These are phyloP conservation scores for Setaria italica DNA, from an alignment of 202 grass and related monocot genomes.

Conservation along the genomic window DNA sequence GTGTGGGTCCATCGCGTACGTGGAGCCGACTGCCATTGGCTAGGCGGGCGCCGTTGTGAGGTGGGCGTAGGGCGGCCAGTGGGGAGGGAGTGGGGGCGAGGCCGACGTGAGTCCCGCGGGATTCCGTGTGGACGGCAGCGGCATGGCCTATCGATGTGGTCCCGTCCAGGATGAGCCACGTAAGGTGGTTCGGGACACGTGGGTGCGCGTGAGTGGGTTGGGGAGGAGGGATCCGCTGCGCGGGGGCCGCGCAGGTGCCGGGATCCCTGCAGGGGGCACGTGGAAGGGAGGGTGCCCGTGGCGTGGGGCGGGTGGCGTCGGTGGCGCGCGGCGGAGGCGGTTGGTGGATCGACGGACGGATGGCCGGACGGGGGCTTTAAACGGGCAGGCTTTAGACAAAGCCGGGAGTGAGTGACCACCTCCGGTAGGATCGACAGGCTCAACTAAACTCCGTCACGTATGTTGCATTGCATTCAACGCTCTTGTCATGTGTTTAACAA, in stretches of 20 bases:
- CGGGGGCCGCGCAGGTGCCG: not conserved
- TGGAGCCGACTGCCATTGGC: not conserved
- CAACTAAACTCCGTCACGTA: too few species aligned
- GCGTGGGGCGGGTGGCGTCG: constrained; percentile 26
- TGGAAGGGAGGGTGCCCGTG: constrained; percentile 29
- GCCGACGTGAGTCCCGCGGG: not conserved
- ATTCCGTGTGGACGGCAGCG: not conserved
- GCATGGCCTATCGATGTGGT: rapidly evolving
- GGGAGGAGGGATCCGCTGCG: not conserved
- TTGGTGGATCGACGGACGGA: not conserved
- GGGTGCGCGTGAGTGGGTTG: not conserved
- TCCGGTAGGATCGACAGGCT: too few species aligned
- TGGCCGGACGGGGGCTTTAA: too few species aligned
- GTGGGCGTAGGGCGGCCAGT: not conserved
- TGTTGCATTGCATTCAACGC: too few species aligned
- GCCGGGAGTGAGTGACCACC: not conserved
- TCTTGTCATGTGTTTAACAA: too few species aligned
- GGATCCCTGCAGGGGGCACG: constrained; percentile 28
- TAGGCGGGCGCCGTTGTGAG: rapidly evolving
- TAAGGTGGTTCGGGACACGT: not conserved
- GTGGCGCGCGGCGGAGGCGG: constrained; percentile 2
- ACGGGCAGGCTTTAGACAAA: not conserved
- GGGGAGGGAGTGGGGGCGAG: not conserved
- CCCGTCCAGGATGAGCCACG: not conserved
- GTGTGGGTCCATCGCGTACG: rapidly evolving